Evolutionary conservation across 2,329 filamentous ascomycete species (phyloP).

Genomic region (Sporothrix mexicana): DNA sequence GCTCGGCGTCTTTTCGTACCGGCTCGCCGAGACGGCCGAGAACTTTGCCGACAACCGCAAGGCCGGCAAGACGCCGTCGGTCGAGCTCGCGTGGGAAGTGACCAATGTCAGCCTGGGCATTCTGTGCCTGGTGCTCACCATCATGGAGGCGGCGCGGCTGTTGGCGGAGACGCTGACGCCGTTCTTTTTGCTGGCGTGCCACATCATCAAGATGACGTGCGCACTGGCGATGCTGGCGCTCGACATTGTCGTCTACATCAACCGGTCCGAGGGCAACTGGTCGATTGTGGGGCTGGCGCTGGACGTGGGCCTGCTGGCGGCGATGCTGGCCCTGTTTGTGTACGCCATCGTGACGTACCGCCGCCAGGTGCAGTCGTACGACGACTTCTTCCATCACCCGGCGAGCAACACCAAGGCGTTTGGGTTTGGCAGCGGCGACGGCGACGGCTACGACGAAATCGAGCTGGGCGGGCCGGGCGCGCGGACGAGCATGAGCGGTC

Average conservation of each 20-base stretch:
- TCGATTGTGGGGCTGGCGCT: constrained; percentile 56
- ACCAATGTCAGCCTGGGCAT: constrained; percentile 58
- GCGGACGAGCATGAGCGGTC: neutral
- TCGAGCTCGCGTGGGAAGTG: constrained; percentile 61
- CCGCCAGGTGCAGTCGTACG: constrained; percentile 48
- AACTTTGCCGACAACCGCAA: constrained; percentile 51
- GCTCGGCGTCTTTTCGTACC: constrained; percentile 60
- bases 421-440: constrained; percentile 48
- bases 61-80: constrained; percentile 49
- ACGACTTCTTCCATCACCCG: constrained; percentile 58
- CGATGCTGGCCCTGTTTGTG: constrained; percentile 51
- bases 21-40: constrained; percentile 55
- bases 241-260: constrained; percentile 58
- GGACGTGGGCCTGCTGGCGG: constrained; percentile 55
- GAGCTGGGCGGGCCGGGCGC: constrained; percentile 40
- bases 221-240: constrained; percentile 55
- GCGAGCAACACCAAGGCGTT: constrained; percentile 57
- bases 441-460: constrained; percentile 40
- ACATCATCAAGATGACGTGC: constrained; percentile 57
- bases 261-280: constrained; percentile 54
- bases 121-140: constrained; percentile 53
- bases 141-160: constrained; percentile 50
- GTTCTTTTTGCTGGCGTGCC: constrained; percentile 59
- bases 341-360: constrained; percentile 57
- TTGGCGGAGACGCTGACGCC: constrained; percentile 59